A percentile compares a stretch with the other conserved stretches of the same genome.
Conservation (phyloP, 2,329 filamentous ascomycete species). For the Penicillium brevicompactum region DNA sequence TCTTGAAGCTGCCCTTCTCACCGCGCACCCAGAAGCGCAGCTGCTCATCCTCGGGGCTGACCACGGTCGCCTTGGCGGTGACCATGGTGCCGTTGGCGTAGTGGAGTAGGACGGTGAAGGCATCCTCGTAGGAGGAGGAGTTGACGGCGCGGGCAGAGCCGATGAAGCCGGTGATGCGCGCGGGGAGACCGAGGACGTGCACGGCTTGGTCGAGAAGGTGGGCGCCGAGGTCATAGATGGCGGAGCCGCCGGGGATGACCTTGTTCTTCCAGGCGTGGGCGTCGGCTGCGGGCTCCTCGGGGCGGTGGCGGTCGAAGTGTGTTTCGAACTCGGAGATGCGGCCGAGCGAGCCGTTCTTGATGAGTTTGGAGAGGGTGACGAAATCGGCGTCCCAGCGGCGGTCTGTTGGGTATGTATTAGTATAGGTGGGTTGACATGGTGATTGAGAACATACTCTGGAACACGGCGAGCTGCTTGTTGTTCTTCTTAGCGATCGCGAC, state of each 20-base stretch:
- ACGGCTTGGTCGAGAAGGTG: conserved; percentile 78
- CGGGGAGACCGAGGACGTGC: conserved; percentile 68
- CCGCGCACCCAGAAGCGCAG: conserved; percentile 77
- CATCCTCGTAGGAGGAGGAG: conserved; percentile 50
- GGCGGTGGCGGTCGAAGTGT: conserved; percentile 76
- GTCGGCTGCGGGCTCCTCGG: conserved; percentile 52
- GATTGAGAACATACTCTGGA: conserved; percentile 57
- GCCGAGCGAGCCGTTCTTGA: conserved; percentile 63
- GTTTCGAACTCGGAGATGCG: conserved; percentile 77
- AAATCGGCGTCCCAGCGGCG: conserved; percentile 79
- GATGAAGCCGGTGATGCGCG: conserved; percentile 67
- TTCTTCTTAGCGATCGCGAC: conserved; percentile 56
- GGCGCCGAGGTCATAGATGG: conserved; percentile 73
- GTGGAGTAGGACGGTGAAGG: conserved; percentile 64
- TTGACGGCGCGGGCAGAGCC: conserved; percentile 66
- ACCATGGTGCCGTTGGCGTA: conserved; percentile 67
- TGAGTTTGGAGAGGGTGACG: conserved; percentile 65
- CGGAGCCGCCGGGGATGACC: conserved; percentile 65
- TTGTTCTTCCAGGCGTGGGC: conserved; percentile 67
- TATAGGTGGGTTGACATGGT: not conserved
- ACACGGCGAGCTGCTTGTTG: conserved; percentile 63
- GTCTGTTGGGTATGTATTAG: conserved; percentile 41
- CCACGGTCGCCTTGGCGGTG: conserved; percentile 68
- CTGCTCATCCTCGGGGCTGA: conserved; percentile 70
- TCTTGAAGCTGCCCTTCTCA: conserved; percentile 73